Conservation (phyloP, 345 rosid genomes). For the Salix dunnii region DNA sequence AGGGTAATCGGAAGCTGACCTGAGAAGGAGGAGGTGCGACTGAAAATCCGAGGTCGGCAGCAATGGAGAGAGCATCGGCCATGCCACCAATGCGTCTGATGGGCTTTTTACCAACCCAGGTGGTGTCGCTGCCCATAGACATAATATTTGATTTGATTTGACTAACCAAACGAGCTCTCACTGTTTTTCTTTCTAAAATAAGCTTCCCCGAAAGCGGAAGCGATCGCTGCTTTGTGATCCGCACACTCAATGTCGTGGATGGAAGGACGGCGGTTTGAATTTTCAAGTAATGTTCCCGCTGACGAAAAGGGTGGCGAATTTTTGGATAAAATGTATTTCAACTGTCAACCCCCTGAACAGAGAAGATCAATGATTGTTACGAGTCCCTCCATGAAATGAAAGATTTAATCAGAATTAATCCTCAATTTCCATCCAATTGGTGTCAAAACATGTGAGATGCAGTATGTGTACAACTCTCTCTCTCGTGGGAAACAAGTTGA, state of each 20-base stretch:
- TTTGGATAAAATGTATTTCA: background rate
- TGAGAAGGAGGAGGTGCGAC: slow-evolving; percentile 76
- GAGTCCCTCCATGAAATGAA: too few relatives aligned
- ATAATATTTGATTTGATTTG: slow-evolving; percentile 23
- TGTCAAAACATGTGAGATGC: too few relatives aligned
- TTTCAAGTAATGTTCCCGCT: background rate
- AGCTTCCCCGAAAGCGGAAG: too few relatives aligned
- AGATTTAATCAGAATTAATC: too few relatives aligned
- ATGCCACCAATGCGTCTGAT: slow-evolving; percentile 93
- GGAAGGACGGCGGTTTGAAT: background rate
- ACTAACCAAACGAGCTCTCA: background rate
- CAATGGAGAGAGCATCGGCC: slow-evolving; percentile 95
- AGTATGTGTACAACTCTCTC: too few relatives aligned
- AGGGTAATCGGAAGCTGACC: slow-evolving; percentile 25
- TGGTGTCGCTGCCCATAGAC: slow-evolving; percentile 78
- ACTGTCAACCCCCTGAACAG: too few relatives aligned
- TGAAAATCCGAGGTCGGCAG: slow-evolving; percentile 90
- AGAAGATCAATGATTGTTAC: too few relatives aligned
- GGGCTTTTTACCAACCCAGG: slow-evolving; percentile 96
- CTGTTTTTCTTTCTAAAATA: background rate
- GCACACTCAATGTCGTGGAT: background rate
- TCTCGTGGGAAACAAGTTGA: too few relatives aligned
- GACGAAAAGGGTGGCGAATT: background rate
- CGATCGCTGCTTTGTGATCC: background rate
- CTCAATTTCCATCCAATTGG: too few relatives aligned